A percentile compares a stretch with the other conserved stretches of the same genome.
Evolutionary conservation across 768 basidiomycete genomes (phyloP).

Genomic region (Leccinellum rugosiceps): DNA sequence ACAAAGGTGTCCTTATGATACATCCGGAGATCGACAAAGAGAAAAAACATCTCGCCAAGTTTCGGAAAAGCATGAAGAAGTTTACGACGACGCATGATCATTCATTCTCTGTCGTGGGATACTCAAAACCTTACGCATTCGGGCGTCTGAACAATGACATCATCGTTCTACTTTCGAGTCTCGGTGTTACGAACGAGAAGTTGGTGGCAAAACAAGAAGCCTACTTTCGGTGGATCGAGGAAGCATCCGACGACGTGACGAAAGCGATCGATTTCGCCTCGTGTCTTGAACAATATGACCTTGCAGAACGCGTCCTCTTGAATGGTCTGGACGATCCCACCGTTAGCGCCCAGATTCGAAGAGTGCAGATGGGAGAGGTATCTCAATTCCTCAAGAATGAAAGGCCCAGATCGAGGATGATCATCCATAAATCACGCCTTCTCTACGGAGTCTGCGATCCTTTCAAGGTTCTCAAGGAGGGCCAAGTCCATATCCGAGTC

Average conservation of each 20-base stretch:
- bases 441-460: conserved; percentile 71
- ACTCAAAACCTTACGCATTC: conserved; percentile 61
- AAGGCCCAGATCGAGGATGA: conserved; percentile 54
- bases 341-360: conserved; percentile 41
- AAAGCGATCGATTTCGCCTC: conserved; percentile 57
- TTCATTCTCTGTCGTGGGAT: conserved; percentile 66
- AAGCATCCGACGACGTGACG: conserved; percentile 44
- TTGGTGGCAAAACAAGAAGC: conserved; percentile 52
- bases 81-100: conserved; percentile 53
- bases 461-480: conserved; percentile 57
- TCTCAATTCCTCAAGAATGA: conserved; percentile 50
- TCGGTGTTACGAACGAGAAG: conserved; percentile 55
- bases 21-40: conserved; percentile 55
- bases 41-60: conserved; percentile 47
- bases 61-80: conserved; percentile 70
- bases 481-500: conserved; percentile 61
- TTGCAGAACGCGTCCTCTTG: conserved; percentile 53
- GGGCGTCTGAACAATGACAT: conserved; percentile 70
- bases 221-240: conserved; percentile 58
- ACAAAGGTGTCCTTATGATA: conserved; percentile 69
- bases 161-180: conserved; percentile 60
- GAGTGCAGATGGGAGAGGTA: conserved; percentile 48
- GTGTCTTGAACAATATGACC: conserved; percentile 43
- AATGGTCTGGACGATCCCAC: conserved; percentile 47
- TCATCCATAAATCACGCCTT: conserved; percentile 58